These are phyloP conservation scores for Vicia villosa DNA, from an alignment of 306 rosid genomes.

Conservation along the genomic window DNA sequence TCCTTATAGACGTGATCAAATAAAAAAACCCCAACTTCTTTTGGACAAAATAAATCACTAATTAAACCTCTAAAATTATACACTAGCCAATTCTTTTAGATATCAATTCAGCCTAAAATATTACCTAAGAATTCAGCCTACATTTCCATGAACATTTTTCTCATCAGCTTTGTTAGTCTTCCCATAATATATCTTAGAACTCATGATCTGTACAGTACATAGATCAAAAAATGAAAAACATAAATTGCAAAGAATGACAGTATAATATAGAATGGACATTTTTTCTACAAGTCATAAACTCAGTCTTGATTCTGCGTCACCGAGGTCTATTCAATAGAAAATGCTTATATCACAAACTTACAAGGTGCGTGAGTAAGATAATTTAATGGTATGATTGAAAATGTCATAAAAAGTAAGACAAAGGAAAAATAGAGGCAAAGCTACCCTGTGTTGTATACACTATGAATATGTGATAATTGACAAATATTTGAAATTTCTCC, in stretches of 20 bases:
- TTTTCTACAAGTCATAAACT: not conserved
- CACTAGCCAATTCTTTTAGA: not conserved
- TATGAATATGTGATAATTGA: conserved; percentile 22
- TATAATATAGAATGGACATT: not conserved
- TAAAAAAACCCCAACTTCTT: not conserved
- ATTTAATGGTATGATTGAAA: conserved; percentile 4
- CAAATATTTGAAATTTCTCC: conserved; percentile 32
- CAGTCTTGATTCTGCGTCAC: not conserved
- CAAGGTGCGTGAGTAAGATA: not conserved
- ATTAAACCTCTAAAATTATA: not conserved
- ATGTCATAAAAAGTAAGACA: not conserved
- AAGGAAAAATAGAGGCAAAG: not conserved
- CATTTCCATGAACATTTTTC: not conserved
- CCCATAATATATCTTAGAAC: not conserved
- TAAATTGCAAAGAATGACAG: not conserved
- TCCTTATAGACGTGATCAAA: not conserved
- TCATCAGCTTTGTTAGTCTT: not conserved
- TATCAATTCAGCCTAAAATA: not conserved
- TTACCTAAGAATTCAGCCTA: not conserved
- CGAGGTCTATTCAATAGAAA: conserved; percentile 15
- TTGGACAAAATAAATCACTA: not conserved
- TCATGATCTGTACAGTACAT: not conserved
- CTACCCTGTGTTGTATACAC: conserved; percentile 18
- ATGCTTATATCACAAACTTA: not conserved
- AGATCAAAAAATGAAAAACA: not conserved